A percentile compares a stretch with the other conserved stretches of the same genome.
phyloP scores from a whole-genome alignment of 2,329 filamentous ascomycete genomes.

The Teratosphaeriaceae sp. region DNA sequence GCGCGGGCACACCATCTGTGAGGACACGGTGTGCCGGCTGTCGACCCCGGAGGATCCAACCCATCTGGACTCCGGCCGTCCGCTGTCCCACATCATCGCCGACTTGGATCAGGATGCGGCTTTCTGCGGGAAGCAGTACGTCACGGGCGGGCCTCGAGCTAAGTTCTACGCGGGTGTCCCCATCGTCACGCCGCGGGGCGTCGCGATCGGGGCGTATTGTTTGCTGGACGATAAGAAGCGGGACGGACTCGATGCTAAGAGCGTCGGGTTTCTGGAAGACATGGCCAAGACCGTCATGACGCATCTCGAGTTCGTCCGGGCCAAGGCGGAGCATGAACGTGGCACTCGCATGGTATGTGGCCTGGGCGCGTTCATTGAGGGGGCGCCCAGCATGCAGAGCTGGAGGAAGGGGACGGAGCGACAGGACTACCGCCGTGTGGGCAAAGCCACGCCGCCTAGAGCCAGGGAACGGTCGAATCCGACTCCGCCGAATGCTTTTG shows the following conservation, averaged over 20 bases:
- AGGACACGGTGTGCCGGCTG: conserved; percentile 20
- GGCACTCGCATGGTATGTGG: conserved; percentile 51
- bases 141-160: conserved; percentile 20
- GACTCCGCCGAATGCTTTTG: too few relatives aligned
- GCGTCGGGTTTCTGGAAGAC: conserved; percentile 51
- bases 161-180: conserved; percentile 55
- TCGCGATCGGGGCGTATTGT: conserved; percentile 55
- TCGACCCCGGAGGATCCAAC: neutral
- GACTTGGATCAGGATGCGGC: conserved; percentile 20
- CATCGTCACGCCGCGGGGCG: conserved; percentile 51
- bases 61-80: neutral
- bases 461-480: neutral
- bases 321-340: conserved; percentile 46
- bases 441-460: neutral
- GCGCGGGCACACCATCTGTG: conserved; percentile 23
- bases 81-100: conserved; percentile 19
- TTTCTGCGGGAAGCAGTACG: conserved; percentile 24
- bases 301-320: conserved; percentile 52
- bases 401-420: conserved; percentile 7
- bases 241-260: conserved; percentile 41
- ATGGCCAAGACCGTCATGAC: conserved; percentile 54
- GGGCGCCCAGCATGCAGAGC: conserved; percentile 5
- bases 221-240: conserved; percentile 53
- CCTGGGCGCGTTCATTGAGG: conserved; percentile 24
- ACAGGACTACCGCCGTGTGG: conserved; percentile 1